A percentile compares a stretch with the other conserved stretches of the same genome.
phyloP scores from a whole-genome alignment of 257 asterid species.

The Fraxinus anomala region DNA sequence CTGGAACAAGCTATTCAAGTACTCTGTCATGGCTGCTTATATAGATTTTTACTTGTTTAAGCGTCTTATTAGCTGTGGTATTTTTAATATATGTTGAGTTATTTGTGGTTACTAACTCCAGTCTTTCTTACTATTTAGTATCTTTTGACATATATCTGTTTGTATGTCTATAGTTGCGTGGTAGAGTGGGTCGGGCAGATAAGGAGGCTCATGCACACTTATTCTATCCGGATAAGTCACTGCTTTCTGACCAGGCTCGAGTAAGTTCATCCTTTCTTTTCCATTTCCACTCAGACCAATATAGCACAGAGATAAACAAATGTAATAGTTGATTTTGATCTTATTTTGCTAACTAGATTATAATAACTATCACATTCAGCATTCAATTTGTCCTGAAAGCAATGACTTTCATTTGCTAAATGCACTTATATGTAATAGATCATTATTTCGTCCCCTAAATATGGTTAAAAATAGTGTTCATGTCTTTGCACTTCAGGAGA shows the following conservation, averaged over 20 bases:
- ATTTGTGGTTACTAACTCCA: slow-evolving; percentile 15
- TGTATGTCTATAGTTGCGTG: slow-evolving; percentile 70
- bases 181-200: slow-evolving; percentile 98
- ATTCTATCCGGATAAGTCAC: slow-evolving; percentile 86
- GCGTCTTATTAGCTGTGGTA: neutral
- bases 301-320: slow-evolving; percentile 1
- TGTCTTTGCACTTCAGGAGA: slow-evolving; percentile 61
- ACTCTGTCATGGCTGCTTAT: neutral
- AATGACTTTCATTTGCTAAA: slow-evolving; percentile 1
- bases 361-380: neutral
- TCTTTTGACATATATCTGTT: slow-evolving; percentile 22
- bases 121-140: slow-evolving; percentile 12
- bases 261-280: slow-evolving; percentile 53
- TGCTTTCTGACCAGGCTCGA: slow-evolving; percentile 86
- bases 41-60: slow-evolving; percentile 1
- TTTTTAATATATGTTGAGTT: slow-evolving; percentile 12
- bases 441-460: slow-evolving; percentile 16
- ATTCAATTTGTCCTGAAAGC: slow-evolving; percentile 2
- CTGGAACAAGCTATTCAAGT: slow-evolving; percentile 1
- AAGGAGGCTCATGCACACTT: slow-evolving; percentile 95
- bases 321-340: neutral
- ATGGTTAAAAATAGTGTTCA: slow-evolving; percentile 24
- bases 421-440: slow-evolving; percentile 16
- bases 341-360: slow-evolving; percentile 1
- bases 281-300: slow-evolving; percentile 24